Base-by-base conservation (phyloP, 331 rosid species). In the Arachis monticola region DNA sequence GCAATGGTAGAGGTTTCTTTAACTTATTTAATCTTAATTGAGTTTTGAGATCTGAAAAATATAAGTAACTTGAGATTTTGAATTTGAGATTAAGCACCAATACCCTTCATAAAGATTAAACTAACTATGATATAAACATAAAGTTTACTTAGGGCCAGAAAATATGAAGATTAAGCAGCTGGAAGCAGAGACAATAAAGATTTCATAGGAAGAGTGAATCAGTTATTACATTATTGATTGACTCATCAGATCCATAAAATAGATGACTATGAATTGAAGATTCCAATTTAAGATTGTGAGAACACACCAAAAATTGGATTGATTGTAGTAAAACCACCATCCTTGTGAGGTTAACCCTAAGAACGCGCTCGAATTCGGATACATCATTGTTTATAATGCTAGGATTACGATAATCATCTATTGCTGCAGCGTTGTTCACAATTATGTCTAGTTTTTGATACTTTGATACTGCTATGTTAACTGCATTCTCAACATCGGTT, bases 161-260 rank as follows among this genome's bases (percentile, higher is more conserved):
- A 17, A 17, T 17, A 17, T 17, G 22, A 17, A 17, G 0, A 46
- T 46, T 4, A 46, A 46, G 50, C 50, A 6, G 50, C 50, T 46
- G 8, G 50, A 8, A 46, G 50, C 50, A 46, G 6, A 46, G 50
- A 46, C 50, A 46, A 17, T 17, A 46, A 46, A 0, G 10, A 46
- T 46, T 46, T 46, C 6, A 6, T 8, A 46, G 10, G 10, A 46
- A 17, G 22, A 46, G 8, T 51, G 14, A 10, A 3, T n/a, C 22
- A 17, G 57, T 52, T 52, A 5, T 2, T 10, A 11, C 0, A 51
- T n/a, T 12, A 55, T 3, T 62, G 10, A n/a, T 2, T 40, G 87
- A 72, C 10, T 86, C 89, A 58, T 86, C 83, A 63, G 0, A 69
- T 78, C 4, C 85, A 78, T 30, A 81, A 48, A 62, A 81, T 59